Conservation (phyloP, 495 filamentous ascomycete genomes). For the Daldinia vernicosa region DNA sequence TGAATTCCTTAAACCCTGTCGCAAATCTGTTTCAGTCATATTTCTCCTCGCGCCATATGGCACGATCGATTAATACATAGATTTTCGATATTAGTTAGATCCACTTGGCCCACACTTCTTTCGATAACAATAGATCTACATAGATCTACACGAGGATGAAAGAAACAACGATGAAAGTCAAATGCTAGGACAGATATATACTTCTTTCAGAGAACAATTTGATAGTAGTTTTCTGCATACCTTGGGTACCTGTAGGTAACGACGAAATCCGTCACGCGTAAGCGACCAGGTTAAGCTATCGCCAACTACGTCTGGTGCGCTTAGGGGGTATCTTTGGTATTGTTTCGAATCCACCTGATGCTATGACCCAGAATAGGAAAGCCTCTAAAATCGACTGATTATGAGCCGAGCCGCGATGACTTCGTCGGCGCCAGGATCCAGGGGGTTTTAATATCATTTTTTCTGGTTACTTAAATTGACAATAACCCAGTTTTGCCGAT, state of each 20-base stretch:
- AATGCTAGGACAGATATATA: background rate
- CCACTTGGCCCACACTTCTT: slow-evolving; percentile 2
- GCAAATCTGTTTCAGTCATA: slow-evolving; percentile 28
- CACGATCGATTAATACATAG: slow-evolving; percentile 27
- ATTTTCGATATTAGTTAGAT: background rate
- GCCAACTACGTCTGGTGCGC: background rate
- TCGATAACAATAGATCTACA: background rate
- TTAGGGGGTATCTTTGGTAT: slow-evolving; percentile 10
- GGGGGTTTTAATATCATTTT: slow-evolving; percentile 9
- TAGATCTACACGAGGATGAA: slow-evolving; percentile 3
- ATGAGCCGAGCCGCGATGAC: slow-evolving; percentile 35
- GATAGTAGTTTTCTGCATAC: background rate
- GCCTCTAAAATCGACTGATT: slow-evolving; percentile 34
- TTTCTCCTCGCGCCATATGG: slow-evolving; percentile 28
- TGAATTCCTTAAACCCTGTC: slow-evolving; percentile 14
- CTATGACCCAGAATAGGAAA: slow-evolving; percentile 7
- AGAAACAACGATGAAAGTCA: background rate
- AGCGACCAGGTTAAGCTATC: background rate
- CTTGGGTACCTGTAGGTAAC: too few species aligned
- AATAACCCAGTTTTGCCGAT: slow-evolving; percentile 1
- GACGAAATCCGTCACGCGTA: background rate
- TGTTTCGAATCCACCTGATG: slow-evolving; percentile 38
- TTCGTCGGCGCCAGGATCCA: slow-evolving; percentile 8
- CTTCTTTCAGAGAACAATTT: background rate
- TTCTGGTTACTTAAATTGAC: slow-evolving; percentile 15